Evolutionary conservation across 345 rosid genomes (phyloP), one percentile per base, ranked within the genome.

Genomic region (thale cress (Arabidopsis thaliana)): DNA sequence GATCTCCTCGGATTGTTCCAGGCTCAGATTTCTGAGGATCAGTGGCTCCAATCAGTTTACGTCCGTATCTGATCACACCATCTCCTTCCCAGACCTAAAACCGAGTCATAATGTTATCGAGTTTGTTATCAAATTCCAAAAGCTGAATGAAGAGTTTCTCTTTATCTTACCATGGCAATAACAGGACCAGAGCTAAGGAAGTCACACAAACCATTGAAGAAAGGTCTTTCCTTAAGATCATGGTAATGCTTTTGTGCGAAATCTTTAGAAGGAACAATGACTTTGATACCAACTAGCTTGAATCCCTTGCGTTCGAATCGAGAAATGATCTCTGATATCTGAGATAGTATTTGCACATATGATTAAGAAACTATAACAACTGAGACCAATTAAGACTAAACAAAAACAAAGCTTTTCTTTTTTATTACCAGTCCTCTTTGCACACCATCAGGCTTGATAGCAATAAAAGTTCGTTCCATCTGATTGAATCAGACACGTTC

Each of bases 141-240:
- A 59, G 1, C 0, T 8, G 1, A 3, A 20, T 45, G 58, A 8
- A 38, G 25, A 13, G 25, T 50, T 50, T 50, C 13, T 50, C 61
- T 67, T 67, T 79, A 25, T 73, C 79, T 69, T 80, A 95, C 99
- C 99, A 95, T 90, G 71, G 97, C 97, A 71, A 95, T 7, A 67
- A 90, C 97, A n/a, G 99, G 99, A 28, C 99, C 99, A 12, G 99
- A 95, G 93, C 99, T 92, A 59, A 95, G 96, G 90, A 95, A 91
- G 44, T 90, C 89, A 55, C 99, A 94, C 16, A 95, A 87, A 56
- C 96, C 97, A 77, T 82, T 83, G 75, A 95, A 95, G 87, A 95
- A 95, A 42, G 99, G 97, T 71, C 97, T 95, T 78, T 91, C 95
- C 83, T 85, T 86, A 71, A 95, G 87, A 66, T 91, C 99, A 72